These are phyloP conservation scores for Lachnellula cervina DNA, from an alignment of 2,329 filamentous ascomycete species.

Conservation along the genomic window DNA sequence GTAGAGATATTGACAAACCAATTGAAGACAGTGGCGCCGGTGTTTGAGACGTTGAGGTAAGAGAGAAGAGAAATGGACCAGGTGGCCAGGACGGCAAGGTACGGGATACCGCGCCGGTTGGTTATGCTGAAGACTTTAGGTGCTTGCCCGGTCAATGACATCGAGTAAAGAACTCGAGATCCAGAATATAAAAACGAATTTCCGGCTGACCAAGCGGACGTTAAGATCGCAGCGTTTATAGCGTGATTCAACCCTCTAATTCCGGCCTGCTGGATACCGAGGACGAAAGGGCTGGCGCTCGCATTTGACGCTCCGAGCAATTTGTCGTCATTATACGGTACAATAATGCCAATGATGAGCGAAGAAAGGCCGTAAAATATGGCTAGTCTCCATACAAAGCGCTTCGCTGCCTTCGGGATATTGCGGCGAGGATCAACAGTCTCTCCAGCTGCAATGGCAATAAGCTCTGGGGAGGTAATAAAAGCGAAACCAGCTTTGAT, in stretches of 20 bases:
- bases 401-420: constrained; percentile 70
- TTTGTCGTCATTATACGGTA: constrained; percentile 25
- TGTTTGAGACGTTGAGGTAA: constrained; percentile 60
- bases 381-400: constrained; percentile 73
- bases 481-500: constrained; percentile 46
- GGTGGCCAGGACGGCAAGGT: constrained; percentile 49
- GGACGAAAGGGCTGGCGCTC: constrained; percentile 52
- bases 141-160: constrained; percentile 50
- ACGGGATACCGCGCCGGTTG: constrained; percentile 52
- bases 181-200: constrained; percentile 61
- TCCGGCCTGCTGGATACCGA: constrained; percentile 62
- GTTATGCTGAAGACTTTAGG: constrained; percentile 50
- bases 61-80: constrained; percentile 56
- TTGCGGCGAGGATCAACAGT: constrained; percentile 64
- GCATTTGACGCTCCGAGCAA: constrained; percentile 3
- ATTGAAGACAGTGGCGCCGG: constrained; percentile 56
- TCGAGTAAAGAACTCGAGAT: constrained; percentile 53
- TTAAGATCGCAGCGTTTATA: constrained; percentile 68
- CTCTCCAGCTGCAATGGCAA: constrained; percentile 55
- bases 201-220: constrained; percentile 55
- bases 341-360: constrained; percentile 60
- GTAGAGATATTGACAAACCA: constrained; percentile 66
- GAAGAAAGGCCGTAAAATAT: constrained; percentile 71
- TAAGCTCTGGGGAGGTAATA: constrained; percentile 39
- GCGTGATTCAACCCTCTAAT: constrained; percentile 63